A percentile compares a stretch with the other conserved stretches of the same genome.
Conservation (phyloP, 257 asterid genomes). For the Coffea canephora region DNA sequence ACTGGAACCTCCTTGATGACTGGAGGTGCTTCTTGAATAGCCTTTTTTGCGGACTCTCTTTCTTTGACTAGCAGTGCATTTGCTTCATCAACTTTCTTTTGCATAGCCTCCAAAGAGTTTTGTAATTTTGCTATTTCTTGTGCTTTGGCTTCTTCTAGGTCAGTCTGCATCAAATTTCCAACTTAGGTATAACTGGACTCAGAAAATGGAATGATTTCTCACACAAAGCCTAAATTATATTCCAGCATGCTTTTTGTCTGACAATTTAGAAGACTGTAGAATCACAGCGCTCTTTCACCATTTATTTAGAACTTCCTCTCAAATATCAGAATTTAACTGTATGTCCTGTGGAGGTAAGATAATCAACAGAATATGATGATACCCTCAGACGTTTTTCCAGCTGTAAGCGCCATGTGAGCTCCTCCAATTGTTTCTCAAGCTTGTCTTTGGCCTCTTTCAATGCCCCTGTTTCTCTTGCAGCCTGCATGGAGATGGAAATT, state of each 20-base stretch:
- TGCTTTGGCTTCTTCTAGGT: constrained; percentile 86
- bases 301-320: not conserved
- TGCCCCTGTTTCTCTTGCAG: constrained; percentile 98
- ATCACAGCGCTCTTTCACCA: not conserved
- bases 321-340: not conserved
- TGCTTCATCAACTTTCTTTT: constrained; percentile 75
- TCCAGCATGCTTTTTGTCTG: not conserved
- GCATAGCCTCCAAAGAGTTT: constrained; percentile 61
- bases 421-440: constrained; percentile 95
- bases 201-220: not conserved
- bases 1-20: constrained; percentile 84
- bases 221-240: not conserved
- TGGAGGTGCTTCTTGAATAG: constrained; percentile 95
- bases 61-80: constrained; percentile 64
- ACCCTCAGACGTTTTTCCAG: constrained; percentile 95
- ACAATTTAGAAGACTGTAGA: not conserved
- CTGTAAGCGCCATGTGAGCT: constrained; percentile 93
- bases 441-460: constrained; percentile 98
- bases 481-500: constrained; percentile 45
- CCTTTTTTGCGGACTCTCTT: constrained; percentile 84
- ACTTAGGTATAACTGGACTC: not conserved
- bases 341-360: not conserved
- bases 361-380: constrained; percentile 21
- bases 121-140: constrained; percentile 78
- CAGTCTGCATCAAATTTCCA: constrained; percentile 49